A percentile compares a stretch with the other conserved stretches of the same genome.
Evolutionary conservation across 345 rosid genomes (phyloP).

Genomic region (Moringa oleifera): DNA sequence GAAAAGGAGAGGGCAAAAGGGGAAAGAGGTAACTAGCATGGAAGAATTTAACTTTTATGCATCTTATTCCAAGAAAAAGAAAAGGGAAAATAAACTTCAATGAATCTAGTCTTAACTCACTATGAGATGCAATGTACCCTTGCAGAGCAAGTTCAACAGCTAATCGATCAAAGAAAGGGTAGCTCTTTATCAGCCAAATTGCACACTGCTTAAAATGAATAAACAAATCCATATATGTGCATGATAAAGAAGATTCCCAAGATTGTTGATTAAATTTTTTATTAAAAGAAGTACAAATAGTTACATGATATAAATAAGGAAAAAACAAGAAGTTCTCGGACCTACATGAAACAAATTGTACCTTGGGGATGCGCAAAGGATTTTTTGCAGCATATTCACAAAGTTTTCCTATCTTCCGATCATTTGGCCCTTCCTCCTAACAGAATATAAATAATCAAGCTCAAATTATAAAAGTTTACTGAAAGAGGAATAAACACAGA

Average conservation of each 20-base stretch:
- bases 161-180: not conserved
- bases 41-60: not conserved
- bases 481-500: not conserved
- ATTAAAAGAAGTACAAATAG: too few species aligned
- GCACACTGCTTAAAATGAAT: too few species aligned
- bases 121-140: not conserved
- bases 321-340: not conserved
- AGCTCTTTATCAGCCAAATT: not conserved
- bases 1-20: too few species aligned
- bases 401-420: slow-evolving; percentile 80
- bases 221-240: too few species aligned
- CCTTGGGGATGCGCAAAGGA: slow-evolving; percentile 94
- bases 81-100: too few species aligned
- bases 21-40: too few species aligned
- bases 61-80: not conserved
- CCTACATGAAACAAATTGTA: slow-evolving; percentile 25
- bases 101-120: not conserved
- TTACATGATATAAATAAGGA: too few species aligned
- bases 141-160: not conserved
- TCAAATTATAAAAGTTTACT: slow-evolving; percentile 2
- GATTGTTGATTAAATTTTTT: too few species aligned
- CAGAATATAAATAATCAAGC: slow-evolving; percentile 17
- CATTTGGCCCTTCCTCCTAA: slow-evolving; percentile 91
- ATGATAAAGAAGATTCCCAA: too few species aligned
- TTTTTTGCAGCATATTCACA: slow-evolving; percentile 95